Evolutionary conservation across 257 asterid genomes (phyloP), one percentile per base, ranked within the genome.

Genomic region (Eucommia ulmoides): DNA sequence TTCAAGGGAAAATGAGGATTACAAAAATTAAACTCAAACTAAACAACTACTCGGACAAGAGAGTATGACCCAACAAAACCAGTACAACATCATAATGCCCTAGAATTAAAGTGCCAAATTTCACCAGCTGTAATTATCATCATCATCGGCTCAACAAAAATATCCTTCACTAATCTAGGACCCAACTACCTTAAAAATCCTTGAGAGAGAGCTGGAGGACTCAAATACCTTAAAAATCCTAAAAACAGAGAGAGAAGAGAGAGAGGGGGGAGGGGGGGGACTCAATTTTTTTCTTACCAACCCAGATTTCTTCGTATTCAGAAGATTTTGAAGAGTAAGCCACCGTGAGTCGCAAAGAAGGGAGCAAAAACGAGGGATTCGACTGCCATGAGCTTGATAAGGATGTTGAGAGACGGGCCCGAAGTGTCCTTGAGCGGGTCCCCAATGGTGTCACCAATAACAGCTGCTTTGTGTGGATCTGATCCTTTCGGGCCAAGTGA

Each of bases 381-480:
- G 6, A 72, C 79, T 1, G 79, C 79, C 79, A 72, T 72, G 26
- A 72, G 75, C 75, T 72, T 72, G 64, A 72, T 72, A 17, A 72
- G 74, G 54, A 68, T 68, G 65, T 72, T 72, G 23, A 72, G 73
- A 11, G 79, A 72, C 18, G 79, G 79, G 48, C 79, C 79, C 1
- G 79, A 72, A 23, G 79, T 72, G 63, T 72, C 79, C 58, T 72
- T 72, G 16, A 72, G 62, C 24, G 79, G 79, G 23, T 72, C 79
- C 15, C 79, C 75, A 25, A 72, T 72, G 60, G 79, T 68, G 61
- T 72, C 79, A 17, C 79, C 79, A 41, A 72, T 72, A 49, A 72
- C 75, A 51, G 79, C 79, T 56, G 79, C 79, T 48, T 72, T 72
- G 75, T 72, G 79, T 17, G 79, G 75, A 1, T 72, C 79, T 1